Conservation (phyloP, 2,329 filamentous ascomycete species). For the Shiraia sp. region DNA sequence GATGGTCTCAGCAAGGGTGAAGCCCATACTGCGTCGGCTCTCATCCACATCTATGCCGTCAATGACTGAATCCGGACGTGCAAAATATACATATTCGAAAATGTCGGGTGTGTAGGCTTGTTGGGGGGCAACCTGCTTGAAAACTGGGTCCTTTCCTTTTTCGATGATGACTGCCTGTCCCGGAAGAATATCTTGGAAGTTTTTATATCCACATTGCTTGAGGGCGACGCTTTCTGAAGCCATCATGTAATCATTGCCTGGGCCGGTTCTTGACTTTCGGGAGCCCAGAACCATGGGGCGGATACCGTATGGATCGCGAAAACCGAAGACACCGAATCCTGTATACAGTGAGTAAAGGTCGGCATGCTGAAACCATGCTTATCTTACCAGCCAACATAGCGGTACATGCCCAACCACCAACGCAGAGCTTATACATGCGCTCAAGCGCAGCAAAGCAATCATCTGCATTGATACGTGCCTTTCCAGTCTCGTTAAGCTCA, state of each 20-base stretch:
- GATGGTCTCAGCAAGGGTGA: slow-evolving; percentile 76
- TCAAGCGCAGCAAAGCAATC: slow-evolving; percentile 75
- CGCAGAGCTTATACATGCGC: slow-evolving; percentile 72
- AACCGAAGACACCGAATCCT: slow-evolving; percentile 79
- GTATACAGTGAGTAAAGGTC: slow-evolving; percentile 13
- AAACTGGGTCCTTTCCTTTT: slow-evolving; percentile 74
- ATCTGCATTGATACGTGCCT: slow-evolving; percentile 75
- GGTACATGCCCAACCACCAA: slow-evolving; percentile 78
- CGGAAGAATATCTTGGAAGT: slow-evolving; percentile 77
- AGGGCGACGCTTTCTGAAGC: slow-evolving; percentile 87
- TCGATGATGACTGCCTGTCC: slow-evolving; percentile 85
- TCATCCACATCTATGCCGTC: slow-evolving; percentile 87
- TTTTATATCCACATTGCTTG: slow-evolving; percentile 75
- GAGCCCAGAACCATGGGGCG: slow-evolving; percentile 80
- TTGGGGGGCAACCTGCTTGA: slow-evolving; percentile 71
- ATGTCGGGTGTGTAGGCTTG: slow-evolving; percentile 80
- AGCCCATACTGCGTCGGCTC: slow-evolving; percentile 84
- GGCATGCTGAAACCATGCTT: not conserved
- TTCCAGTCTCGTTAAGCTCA: slow-evolving; percentile 78
- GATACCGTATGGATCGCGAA: slow-evolving; percentile 80
- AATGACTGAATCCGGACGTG: slow-evolving; percentile 78
- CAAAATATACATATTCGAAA: slow-evolving; percentile 88
- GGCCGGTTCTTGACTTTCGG: slow-evolving; percentile 66
- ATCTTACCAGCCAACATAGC: slow-evolving; percentile 73
- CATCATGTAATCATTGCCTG: slow-evolving; percentile 82